Evolutionary conservation across 805 yeast genomes (phyloP).

Genomic region (Kluyveromyces aestuarii): DNA sequence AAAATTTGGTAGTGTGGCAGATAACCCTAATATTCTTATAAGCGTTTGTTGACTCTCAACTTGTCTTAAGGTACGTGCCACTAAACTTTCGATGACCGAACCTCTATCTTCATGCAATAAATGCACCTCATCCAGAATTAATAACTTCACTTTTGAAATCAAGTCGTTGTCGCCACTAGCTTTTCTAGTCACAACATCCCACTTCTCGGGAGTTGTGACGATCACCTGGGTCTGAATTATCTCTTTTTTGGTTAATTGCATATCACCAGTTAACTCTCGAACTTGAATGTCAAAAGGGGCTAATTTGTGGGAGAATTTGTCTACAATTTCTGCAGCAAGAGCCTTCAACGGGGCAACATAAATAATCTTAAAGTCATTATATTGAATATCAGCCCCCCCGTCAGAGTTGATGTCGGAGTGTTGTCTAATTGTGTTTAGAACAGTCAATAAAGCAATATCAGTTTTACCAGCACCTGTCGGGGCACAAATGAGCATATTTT

Average conservation of each 20-base stretch:
- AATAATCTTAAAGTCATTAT: slow-evolving; percentile 80
- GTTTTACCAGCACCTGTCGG: slow-evolving; percentile 99
- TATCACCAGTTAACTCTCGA: slow-evolving; percentile 87
- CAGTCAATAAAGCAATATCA: slow-evolving; percentile 78
- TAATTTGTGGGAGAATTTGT: slow-evolving; percentile 68
- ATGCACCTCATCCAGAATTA: slow-evolving; percentile 95
- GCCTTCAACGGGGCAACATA: slow-evolving; percentile 94
- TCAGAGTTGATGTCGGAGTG: slow-evolving; percentile 46
- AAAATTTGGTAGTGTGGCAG: slow-evolving; percentile 89
- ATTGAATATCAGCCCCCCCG: slow-evolving; percentile 55
- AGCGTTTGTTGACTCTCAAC: slow-evolving; percentile 90
- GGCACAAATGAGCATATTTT: slow-evolving; percentile 92
- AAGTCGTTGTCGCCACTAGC: slow-evolving; percentile 81
- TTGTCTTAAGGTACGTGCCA: slow-evolving; percentile 88
- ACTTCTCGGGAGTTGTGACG: slow-evolving; percentile 92
- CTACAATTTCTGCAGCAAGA: slow-evolving; percentile 92
- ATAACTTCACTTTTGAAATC: slow-evolving; percentile 70
- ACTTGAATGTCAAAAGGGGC: slow-evolving; percentile 83
- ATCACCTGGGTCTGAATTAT: slow-evolving; percentile 75
- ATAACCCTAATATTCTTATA: slow-evolving; percentile 88
- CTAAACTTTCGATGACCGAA: slow-evolving; percentile 90
- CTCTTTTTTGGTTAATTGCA: slow-evolving; percentile 80
- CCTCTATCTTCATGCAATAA: slow-evolving; percentile 96
- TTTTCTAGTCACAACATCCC: slow-evolving; percentile 97
- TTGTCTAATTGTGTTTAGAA: slow-evolving; percentile 71